Percentiles rank a stretch among this genome's conserved stretches.
Conservation (phyloP, 495 filamentous ascomycete species). For the Penicillium waksmanii region DNA sequence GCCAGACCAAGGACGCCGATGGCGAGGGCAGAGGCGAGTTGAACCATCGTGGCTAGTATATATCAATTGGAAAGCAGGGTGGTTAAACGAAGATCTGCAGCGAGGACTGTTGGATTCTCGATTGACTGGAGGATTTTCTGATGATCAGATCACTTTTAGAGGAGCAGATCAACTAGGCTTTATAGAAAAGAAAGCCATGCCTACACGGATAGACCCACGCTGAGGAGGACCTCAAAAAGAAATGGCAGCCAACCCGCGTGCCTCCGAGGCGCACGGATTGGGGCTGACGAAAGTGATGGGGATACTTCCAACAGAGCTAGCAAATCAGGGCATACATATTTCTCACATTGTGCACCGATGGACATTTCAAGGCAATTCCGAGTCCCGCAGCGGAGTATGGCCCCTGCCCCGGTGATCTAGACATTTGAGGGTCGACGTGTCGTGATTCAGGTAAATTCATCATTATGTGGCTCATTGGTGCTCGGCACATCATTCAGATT, state of each 20-base stretch:
- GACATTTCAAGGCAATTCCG: slow-evolving; percentile 2
- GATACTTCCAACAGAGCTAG: neutral
- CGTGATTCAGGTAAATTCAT: slow-evolving; percentile 6
- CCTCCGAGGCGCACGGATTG: neutral
- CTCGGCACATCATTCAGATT: neutral
- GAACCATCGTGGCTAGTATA: slow-evolving; percentile 21
- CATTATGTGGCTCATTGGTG: neutral
- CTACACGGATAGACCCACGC: neutral
- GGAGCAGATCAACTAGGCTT: neutral
- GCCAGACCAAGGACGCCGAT: slow-evolving; percentile 24
- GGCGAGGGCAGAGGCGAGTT: slow-evolving; percentile 20
- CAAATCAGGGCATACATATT: slow-evolving; percentile 14
- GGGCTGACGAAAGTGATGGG: slow-evolving; percentile 14
- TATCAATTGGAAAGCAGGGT: neutral
- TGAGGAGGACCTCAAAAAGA: neutral
- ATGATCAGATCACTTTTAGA: neutral
- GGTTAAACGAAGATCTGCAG: neutral
- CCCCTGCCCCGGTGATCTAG: neutral
- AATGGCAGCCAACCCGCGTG: neutral
- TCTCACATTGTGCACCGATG: slow-evolving; percentile 2
- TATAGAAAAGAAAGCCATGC: slow-evolving; percentile 1
- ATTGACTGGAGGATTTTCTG: slow-evolving; percentile 3
- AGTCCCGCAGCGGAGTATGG: slow-evolving; percentile 16
- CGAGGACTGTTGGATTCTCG: neutral
- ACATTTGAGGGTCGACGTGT: neutral